Percentiles rank a stretch among this genome's conserved stretches.
Evolutionary conservation across 768 basidiomycete genomes (phyloP).

Genomic region (Pluteus cervinus): DNA sequence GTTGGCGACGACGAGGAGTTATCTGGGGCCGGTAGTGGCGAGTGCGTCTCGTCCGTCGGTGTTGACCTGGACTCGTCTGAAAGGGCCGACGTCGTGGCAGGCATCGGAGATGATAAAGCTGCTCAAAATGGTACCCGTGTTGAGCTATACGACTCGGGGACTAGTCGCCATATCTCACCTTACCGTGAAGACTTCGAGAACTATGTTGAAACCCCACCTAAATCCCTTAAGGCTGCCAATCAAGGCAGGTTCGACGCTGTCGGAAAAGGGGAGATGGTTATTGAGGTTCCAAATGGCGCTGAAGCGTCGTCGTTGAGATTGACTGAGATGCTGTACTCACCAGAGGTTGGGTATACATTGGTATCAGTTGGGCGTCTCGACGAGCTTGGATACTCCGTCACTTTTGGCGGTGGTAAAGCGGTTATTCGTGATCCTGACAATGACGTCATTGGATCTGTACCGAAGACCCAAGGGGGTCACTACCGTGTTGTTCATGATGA

Average conservation of each 20-base stretch:
- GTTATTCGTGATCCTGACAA: slow-evolving; percentile 14
- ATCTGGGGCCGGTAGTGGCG: slow-evolving; percentile 1
- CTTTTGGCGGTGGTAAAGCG: neutral
- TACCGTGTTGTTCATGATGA: slow-evolving; percentile 21
- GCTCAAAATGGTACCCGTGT: too few species aligned
- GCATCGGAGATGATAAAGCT: neutral
- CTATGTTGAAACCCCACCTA: neutral
- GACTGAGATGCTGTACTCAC: neutral
- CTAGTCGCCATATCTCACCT: slow-evolving; percentile 2
- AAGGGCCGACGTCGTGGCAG: neutral
- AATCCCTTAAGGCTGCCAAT: neutral
- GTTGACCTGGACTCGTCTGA: slow-evolving; percentile 2
- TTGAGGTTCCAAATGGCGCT: slow-evolving; percentile 1
- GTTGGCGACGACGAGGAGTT: neutral
- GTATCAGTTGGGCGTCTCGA: neutral
- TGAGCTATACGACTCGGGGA: slow-evolving; percentile 3
- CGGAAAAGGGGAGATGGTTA: neutral
- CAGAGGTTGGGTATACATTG: slow-evolving; percentile 17
- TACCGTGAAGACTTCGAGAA: neutral
- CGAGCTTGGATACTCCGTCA: neutral
- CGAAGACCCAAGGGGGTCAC: slow-evolving; percentile 14
- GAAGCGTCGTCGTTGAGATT: too few species aligned
- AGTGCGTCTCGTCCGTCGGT: neutral
- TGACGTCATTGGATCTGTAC: slow-evolving; percentile 13
- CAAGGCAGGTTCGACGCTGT: neutral